Evolutionary conservation across 495 filamentous ascomycete genomes (phyloP), one percentile per base, ranked within the genome.

Genomic region (Lasiosphaeria ovina): DNA sequence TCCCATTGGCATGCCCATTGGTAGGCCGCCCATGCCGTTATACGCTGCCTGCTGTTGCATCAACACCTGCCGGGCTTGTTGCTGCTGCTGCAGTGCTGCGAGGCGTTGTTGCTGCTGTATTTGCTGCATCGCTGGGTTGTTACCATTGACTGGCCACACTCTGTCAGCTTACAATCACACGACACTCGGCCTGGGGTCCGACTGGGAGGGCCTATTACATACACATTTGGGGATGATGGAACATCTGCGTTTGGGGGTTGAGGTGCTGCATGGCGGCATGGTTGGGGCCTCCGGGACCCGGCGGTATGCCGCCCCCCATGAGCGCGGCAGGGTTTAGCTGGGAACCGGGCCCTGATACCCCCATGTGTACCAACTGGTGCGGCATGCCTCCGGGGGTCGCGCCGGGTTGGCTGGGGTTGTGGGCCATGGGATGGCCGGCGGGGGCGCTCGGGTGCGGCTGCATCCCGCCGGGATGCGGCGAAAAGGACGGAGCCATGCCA

Each of bases 231-330:
- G 79, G 83, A 47, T 83, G 83, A 63, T 85, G 85, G 62, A 86
- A 84, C 68, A 89, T 74, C 61, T 87, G 86, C 57, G 78, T 78
- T 64, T 88, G 84, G 34, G 89, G 91, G 61, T 79, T 91, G 56
- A 97, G 75, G 67, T 96, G 91, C 51, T 87, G 87, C 62, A 96
- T 72, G 44, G 90, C 90, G 73, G 94, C 90, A 55, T 86, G 83
- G 74, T 87, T 91, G 6, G 87, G 89, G 38, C 80, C 83, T 38
- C 75, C 85, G 55, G 81, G 82, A 49, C 84, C 44, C 0, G n/a
- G 89, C 50, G 88, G 89, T 65, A 89, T 89, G 85, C 96, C 93
- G 7, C 84, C 87, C 57, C 77, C 89, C 88, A 93, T 78, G 60
- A 89, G 86, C 32, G 87, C 88, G 34, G 86, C 83, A 61, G 93